Conservation (phyloP, 495 filamentous ascomycete genomes). For the Annulohypoxylon bovei region DNA sequence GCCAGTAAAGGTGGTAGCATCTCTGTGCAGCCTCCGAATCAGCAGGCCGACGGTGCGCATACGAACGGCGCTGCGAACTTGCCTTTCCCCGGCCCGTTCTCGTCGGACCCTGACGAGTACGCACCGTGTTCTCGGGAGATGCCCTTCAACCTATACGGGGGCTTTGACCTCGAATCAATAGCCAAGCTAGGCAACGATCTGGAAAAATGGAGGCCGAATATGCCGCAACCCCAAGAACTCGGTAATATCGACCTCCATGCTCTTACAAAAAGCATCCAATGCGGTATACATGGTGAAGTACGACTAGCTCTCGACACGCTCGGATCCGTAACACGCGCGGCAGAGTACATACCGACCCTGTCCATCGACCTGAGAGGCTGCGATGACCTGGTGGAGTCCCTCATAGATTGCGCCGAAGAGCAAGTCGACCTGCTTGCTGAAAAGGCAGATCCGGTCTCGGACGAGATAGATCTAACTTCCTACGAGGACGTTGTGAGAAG, state of each 20-base stretch:
- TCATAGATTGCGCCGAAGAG: slow-evolving; percentile 91
- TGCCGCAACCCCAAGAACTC: slow-evolving; percentile 79
- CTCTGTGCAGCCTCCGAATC: slow-evolving; percentile 49
- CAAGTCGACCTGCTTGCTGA: slow-evolving; percentile 83
- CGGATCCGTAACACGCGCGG: slow-evolving; percentile 73
- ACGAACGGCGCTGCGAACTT: slow-evolving; percentile 39
- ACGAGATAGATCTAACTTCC: slow-evolving; percentile 77
- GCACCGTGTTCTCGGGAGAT: slow-evolving; percentile 70
- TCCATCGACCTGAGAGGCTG: slow-evolving; percentile 70
- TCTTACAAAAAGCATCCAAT: slow-evolving; percentile 91
- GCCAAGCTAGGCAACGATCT: slow-evolving; percentile 71
- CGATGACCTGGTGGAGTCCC: slow-evolving; percentile 85
- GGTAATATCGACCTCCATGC: slow-evolving; percentile 91
- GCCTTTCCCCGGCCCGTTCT: slow-evolving; percentile 49
- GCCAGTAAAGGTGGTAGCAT: slow-evolving; percentile 49
- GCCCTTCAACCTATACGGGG: slow-evolving; percentile 64
- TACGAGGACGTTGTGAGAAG: slow-evolving; percentile 90
- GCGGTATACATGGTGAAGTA: slow-evolving; percentile 87
- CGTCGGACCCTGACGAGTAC: slow-evolving; percentile 58
- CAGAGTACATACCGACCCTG: slow-evolving; percentile 61
- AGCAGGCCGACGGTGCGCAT: slow-evolving; percentile 46
- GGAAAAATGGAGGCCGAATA: slow-evolving; percentile 69
- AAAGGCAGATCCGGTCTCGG: slow-evolving; percentile 82
- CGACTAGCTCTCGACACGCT: slow-evolving; percentile 88
- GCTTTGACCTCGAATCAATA: slow-evolving; percentile 69